Conservation (phyloP, 2,329 filamentous ascomycete species). For the Epichloe sibirici region DNA sequence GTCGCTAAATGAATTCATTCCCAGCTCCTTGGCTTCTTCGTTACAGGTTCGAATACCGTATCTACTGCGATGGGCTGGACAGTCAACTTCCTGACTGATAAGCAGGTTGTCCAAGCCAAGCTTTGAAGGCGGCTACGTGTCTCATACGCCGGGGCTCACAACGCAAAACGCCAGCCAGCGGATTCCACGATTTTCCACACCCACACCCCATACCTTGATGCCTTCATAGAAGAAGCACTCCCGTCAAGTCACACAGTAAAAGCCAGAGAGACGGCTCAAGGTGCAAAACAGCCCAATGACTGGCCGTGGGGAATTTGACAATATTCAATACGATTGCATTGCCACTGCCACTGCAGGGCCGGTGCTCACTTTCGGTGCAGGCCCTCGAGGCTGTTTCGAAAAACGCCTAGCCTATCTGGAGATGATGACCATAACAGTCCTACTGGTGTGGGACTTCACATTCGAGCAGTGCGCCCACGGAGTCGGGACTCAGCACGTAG, state of each 20-base stretch:
- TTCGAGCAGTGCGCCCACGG: not conserved
- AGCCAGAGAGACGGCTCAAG: constrained; percentile 25
- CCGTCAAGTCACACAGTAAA: constrained; percentile 16
- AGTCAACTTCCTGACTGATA: constrained; percentile 3
- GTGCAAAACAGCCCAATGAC: constrained; percentile 3
- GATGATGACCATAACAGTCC: constrained; percentile 13
- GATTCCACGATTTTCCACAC: constrained; percentile 15
- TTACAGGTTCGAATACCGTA: constrained; percentile 14
- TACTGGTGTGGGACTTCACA: constrained; percentile 18
- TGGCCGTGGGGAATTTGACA: not conserved
- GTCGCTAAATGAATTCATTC: not conserved
- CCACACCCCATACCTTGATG: constrained; percentile 22
- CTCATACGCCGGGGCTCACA: constrained; percentile 10
- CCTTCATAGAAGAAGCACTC: constrained; percentile 24
- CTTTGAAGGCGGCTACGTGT: constrained; percentile 10
- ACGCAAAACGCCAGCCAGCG: constrained; percentile 12
- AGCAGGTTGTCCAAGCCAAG: constrained; percentile 5
- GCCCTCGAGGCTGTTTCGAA: constrained; percentile 16
- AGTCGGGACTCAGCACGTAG: not conserved
- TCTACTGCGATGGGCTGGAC: not conserved
- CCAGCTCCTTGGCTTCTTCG: constrained; percentile 13
- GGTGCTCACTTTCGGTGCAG: constrained; percentile 13
- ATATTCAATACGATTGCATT: not conserved
- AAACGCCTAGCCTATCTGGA: constrained; percentile 17
- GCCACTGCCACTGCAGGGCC: not conserved